Evolutionary conservation across 768 basidiomycete species (phyloP), one percentile per base, ranked within the genome.

Genomic region (Suillus spraguei): DNA sequence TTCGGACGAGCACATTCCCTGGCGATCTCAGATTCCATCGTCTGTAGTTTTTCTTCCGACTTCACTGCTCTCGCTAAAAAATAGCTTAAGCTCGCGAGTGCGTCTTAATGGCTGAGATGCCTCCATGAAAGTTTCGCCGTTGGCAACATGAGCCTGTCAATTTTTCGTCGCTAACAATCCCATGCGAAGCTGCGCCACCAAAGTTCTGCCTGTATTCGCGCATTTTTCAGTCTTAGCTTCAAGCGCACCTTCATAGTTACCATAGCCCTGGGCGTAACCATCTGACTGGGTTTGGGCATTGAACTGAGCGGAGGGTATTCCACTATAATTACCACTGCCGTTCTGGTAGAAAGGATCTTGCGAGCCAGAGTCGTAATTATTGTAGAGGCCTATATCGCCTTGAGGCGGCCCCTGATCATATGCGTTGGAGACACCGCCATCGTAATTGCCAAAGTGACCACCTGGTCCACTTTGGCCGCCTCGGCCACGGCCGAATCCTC

Each of bases 211-310:
- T 79, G 70, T 77, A 72, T 76, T 81, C 74, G 76, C 78, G 71
- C 74, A 74, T 69, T 75, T 73, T 81, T 84, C 75, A 86, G 81
- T 85, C 84, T 87, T 78, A 87, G 86, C 76, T 83, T 85, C 82
- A 79, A 88, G 91, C 92, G 91, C 85, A 94, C 92, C 92, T 94
- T 93, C 91, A 80, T 79, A 80, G 69, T 75, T 84, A 79, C 84
- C 85, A 76, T 84, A 90, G 66, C 80, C 87, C 79, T 89, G 87
- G 75, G 81, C 66, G 65, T 75, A 82, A 61, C 82, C 83, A 65
- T 80, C 78, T 73, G 83, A 76, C 66, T 80, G 72, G 67, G 63
- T 69, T 75, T 82, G 75, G 70, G 77, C 68, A 71, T 78, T 79
- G 78, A 83, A 87, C 73, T 86, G 82, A 72, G 81, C 76, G 68